phyloP scores from a whole-genome alignment of 1,139 yeast species.

The Yamadazyma jaroonii region DNA sequence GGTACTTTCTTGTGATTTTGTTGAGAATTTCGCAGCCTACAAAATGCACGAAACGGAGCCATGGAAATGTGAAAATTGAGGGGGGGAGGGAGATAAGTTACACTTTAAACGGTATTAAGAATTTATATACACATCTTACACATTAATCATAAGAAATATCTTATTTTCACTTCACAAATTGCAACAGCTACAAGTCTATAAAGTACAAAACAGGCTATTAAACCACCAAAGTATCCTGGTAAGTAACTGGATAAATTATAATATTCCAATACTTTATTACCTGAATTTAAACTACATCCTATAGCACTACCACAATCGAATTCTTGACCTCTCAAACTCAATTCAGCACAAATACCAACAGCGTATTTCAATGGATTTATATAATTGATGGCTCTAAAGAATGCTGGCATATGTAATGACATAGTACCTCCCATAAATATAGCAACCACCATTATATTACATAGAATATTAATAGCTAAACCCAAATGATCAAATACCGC shows the following conservation, averaged over 20 bases:
- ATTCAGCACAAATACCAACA: conserved; percentile 48
- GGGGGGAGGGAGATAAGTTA: not conserved
- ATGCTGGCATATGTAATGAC: conserved; percentile 70
- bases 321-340: conserved; percentile 31
- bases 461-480: conserved; percentile 69
- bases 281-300: conserved; percentile 32
- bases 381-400: conserved; percentile 69
- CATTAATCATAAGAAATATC: conserved; percentile 13
- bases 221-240: conserved; percentile 34
- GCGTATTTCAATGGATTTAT: conserved; percentile 73
- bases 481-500: conserved; percentile 76
- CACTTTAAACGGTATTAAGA: not conserved
- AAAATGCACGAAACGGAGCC: not conserved
- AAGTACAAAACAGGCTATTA: conserved; percentile 32
- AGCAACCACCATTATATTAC: conserved; percentile 63
- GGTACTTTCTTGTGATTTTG: conserved; percentile 6
- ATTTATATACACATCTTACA: not conserved
- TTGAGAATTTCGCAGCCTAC: conserved; percentile 2
- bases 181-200: conserved; percentile 32
- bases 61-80: not conserved
- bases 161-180: conserved; percentile 28
- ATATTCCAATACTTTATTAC: conserved; percentile 32
- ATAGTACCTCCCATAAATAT: conserved; percentile 85
- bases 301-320: conserved; percentile 28
- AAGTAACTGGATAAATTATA: conserved; percentile 30